These are phyloP conservation scores for Metarhizium sp. DNA, from an alignment of 2,329 filamentous ascomycete species.

Conservation along the genomic window DNA sequence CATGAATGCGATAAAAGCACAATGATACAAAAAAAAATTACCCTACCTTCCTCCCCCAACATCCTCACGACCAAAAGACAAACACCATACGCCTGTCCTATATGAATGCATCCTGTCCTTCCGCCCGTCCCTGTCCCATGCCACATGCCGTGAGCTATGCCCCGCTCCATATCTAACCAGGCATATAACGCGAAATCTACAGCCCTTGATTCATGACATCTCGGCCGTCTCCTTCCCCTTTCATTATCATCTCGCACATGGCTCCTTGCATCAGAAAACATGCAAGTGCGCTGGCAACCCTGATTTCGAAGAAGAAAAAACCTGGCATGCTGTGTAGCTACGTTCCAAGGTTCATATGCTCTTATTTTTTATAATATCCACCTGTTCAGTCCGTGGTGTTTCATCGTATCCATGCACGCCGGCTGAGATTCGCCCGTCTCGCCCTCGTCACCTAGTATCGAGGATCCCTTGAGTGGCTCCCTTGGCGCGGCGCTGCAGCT, in stretches of 20 bases:
- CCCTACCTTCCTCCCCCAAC: background rate
- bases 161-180: constrained; percentile 2
- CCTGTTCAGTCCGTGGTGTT: background rate
- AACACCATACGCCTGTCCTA: constrained; percentile 4
- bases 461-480: background rate
- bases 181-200: background rate
- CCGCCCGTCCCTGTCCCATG: background rate
- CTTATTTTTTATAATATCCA: background rate
- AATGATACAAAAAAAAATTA: background rate
- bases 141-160: constrained; percentile 1
- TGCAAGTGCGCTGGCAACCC: background rate
- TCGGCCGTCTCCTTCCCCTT: background rate
- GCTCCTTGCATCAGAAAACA: background rate
- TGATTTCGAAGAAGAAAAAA: background rate
- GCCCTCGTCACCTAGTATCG: background rate
- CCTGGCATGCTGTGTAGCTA: background rate
- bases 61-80: background rate
- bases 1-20: background rate
- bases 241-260: background rate
- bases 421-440: no score
- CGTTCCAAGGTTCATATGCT: background rate
- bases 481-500: background rate
- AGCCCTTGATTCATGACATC: background rate
- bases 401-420: no score
- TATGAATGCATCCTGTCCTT: constrained; percentile 1